Percentiles rank a stretch among this genome's conserved stretches.
Conservation (phyloP, 2,329 filamentous ascomycete species). For the Aphanoascus verrucosus region DNA sequence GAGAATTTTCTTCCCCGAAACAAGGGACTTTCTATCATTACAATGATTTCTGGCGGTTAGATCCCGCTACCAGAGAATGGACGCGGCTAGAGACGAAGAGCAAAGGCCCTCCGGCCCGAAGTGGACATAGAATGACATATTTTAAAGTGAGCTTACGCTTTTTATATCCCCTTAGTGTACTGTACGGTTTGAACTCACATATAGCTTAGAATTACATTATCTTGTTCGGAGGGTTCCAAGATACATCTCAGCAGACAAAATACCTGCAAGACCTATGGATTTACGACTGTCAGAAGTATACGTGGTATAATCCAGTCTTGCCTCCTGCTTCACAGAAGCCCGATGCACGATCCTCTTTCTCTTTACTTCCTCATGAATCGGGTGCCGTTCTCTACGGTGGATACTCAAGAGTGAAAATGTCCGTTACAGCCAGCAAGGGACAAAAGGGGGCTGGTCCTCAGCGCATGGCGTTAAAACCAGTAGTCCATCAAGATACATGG, state of each 20-base stretch:
- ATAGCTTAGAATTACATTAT: slow-evolving; percentile 65
- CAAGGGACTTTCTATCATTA: slow-evolving; percentile 99
- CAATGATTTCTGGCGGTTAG: slow-evolving; percentile 93
- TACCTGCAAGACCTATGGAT: slow-evolving; percentile 92
- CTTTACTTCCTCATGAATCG: slow-evolving; percentile 76
- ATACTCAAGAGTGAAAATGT: slow-evolving; percentile 80
- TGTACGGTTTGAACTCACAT: slow-evolving; percentile 8
- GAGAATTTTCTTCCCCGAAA: slow-evolving; percentile 92
- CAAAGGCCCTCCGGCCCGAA: slow-evolving; percentile 70
- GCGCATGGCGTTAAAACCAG: slow-evolving; percentile 67
- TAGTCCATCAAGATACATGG: slow-evolving; percentile 93
- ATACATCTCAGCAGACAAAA: slow-evolving; percentile 87
- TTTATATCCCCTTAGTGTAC: background rate
- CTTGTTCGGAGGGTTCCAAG: slow-evolving; percentile 92
- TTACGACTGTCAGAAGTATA: slow-evolving; percentile 79
- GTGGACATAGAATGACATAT: slow-evolving; percentile 90
- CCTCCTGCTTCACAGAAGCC: slow-evolving; percentile 75
- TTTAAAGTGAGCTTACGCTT: slow-evolving; percentile 51
- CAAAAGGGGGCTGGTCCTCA: slow-evolving; percentile 48
- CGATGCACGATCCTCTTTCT: slow-evolving; percentile 83
- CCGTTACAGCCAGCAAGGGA: slow-evolving; percentile 48
- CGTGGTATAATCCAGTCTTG: slow-evolving; percentile 68
- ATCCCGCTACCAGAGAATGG: slow-evolving; percentile 80
- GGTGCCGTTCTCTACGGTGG: slow-evolving; percentile 88
- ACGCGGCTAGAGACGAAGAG: slow-evolving; percentile 66